Conservation (phyloP, 345 rosid genomes). For the Cardamine occulta region DNA sequence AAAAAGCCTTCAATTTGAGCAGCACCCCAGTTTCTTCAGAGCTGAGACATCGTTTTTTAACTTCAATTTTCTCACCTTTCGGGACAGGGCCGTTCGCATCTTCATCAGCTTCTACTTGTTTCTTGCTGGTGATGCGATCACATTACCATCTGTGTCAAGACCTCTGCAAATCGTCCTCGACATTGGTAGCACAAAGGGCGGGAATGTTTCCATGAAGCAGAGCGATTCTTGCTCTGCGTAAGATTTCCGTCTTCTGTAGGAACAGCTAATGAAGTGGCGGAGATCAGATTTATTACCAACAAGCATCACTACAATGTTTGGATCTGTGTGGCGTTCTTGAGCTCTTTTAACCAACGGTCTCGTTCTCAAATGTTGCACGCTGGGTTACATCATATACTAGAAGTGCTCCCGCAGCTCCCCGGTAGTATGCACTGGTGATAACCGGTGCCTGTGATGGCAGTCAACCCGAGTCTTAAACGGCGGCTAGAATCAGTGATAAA, state of each 20-base stretch:
- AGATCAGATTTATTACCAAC: slow-evolving; percentile 73
- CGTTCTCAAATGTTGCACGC: slow-evolving; percentile 69
- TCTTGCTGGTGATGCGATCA: slow-evolving; percentile 60
- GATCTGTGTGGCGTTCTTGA: slow-evolving; percentile 69
- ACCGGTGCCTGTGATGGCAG: slow-evolving; percentile 58
- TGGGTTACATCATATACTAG: slow-evolving; percentile 71
- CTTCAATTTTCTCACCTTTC: slow-evolving; percentile 62
- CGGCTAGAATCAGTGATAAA: slow-evolving; percentile 1
- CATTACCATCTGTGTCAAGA: slow-evolving; percentile 66
- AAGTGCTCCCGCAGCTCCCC: slow-evolving; percentile 75
- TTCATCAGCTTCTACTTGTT: slow-evolving; percentile 59
- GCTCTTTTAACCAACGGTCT: slow-evolving; percentile 72
- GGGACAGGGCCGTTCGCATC: slow-evolving; percentile 49
- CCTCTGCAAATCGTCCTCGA: slow-evolving; percentile 67
- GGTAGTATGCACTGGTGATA: slow-evolving; percentile 74
- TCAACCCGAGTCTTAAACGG: slow-evolving; percentile 11
- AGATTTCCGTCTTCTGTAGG: slow-evolving; percentile 62
- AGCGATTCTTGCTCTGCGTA: slow-evolving; percentile 67
- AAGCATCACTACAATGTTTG: slow-evolving; percentile 72
- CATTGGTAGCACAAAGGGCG: slow-evolving; percentile 67
- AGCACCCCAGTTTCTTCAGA: slow-evolving; percentile 66
- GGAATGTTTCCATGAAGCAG: slow-evolving; percentile 73
- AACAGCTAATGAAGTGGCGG: slow-evolving; percentile 68
- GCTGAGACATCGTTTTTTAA: slow-evolving; percentile 69
- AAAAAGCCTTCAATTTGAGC: slow-evolving; percentile 49